Conservation (phyloP, 2,329 filamentous ascomycete genomes). For the Verticillium tricorpus region DNA sequence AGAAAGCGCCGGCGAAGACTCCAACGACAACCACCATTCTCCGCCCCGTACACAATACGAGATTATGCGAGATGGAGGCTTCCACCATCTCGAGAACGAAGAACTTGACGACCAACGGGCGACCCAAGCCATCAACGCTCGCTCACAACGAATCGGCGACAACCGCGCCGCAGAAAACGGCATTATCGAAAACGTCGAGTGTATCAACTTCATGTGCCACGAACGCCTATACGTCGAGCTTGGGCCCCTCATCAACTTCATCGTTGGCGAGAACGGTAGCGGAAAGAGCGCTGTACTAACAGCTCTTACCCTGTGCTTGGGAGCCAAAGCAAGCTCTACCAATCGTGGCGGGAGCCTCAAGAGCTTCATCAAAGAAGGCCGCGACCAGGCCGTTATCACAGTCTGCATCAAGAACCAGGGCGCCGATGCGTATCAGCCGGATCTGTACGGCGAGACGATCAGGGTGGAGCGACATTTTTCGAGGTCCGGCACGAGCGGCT, state of each 20-base stretch:
- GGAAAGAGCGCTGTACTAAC: slow-evolving; percentile 96
- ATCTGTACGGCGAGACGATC: slow-evolving; percentile 79
- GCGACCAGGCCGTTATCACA: slow-evolving; percentile 68
- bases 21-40: slow-evolving; percentile 19
- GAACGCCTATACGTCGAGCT: slow-evolving; percentile 73
- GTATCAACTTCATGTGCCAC: slow-evolving; percentile 97
- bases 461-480: slow-evolving; percentile 88
- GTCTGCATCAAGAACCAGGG: slow-evolving; percentile 92
- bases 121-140: slow-evolving; percentile 57
- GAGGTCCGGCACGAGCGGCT: slow-evolving; percentile 68
- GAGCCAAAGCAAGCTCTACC: slow-evolving; percentile 86
- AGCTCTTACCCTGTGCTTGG: slow-evolving; percentile 88
- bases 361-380: slow-evolving; percentile 84
- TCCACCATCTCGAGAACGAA: slow-evolving; percentile 50
- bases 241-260: slow-evolving; percentile 96
- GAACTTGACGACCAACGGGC: slow-evolving; percentile 59
- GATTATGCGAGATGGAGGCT: slow-evolving; percentile 53
- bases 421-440: slow-evolving; percentile 74
- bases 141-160: slow-evolving; percentile 46
- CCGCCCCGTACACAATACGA: slow-evolving; percentile 59
- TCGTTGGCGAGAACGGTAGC: slow-evolving; percentile 95
- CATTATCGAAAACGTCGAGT: slow-evolving; percentile 82
- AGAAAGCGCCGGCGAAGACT: slow-evolving; percentile 21
- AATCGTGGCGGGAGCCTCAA: slow-evolving; percentile 89
- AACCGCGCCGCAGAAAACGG: slow-evolving; percentile 78